These are phyloP conservation scores for Peterozyma toletana DNA, from an alignment of 805 yeast genomes.

Conservation along the genomic window DNA sequence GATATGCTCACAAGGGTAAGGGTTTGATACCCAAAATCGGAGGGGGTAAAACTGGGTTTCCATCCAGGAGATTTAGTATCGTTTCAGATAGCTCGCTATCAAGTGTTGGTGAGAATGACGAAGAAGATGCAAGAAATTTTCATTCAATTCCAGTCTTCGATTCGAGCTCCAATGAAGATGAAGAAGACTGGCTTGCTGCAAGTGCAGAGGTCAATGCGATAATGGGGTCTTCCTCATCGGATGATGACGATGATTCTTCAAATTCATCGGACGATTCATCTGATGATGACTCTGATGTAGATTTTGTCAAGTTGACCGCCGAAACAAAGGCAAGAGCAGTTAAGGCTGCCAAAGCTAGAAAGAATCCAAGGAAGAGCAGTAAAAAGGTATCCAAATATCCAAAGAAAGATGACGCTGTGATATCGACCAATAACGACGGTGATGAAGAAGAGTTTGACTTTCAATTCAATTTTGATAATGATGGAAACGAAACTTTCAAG, in stretches of 20 bases:
- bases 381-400: constrained; percentile 5
- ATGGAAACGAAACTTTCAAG: constrained; percentile 26
- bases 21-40: not conserved
- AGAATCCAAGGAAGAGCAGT: constrained; percentile 15
- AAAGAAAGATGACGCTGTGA: constrained; percentile 7
- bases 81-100: constrained; percentile 15
- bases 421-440: constrained; percentile 13
- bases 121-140: constrained; percentile 15
- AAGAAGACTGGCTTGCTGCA: constrained; percentile 16
- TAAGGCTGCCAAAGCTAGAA: constrained; percentile 32
- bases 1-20: too few species aligned
- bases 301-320: constrained; percentile 65
- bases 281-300: constrained; percentile 48
- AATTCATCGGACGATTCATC: constrained; percentile 31
- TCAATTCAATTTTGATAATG: constrained; percentile 33
- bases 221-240: constrained; percentile 14
- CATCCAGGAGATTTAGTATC: constrained; percentile 18
- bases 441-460: constrained; percentile 33
- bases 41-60: constrained; percentile 6
- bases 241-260: constrained; percentile 27
- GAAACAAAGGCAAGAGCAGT: constrained; percentile 53
- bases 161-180: constrained; percentile 20
- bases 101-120: constrained; percentile 11
- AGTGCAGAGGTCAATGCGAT: constrained; percentile 16
- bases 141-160: constrained; percentile 23